Conservation (phyloP, 345 rosid genomes). For the Citrus medica region DNA sequence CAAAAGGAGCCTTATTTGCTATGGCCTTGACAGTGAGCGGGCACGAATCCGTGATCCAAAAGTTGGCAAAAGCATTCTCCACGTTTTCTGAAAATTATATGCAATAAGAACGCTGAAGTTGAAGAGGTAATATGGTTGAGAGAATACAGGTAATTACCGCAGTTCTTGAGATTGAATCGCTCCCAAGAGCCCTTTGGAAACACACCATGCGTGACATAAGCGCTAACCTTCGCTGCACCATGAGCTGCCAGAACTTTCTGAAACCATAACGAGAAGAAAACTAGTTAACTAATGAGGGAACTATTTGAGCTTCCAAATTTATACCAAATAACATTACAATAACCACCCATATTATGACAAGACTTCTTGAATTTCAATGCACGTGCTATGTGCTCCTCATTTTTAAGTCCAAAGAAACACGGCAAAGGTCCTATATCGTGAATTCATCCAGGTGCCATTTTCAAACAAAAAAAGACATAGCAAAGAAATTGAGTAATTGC, state of each 20-base stretch:
- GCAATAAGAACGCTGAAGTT: conserved; percentile 1
- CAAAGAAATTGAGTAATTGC: not conserved
- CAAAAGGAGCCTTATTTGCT: conserved; percentile 74
- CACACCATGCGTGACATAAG: conserved; percentile 95
- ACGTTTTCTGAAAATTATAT: conserved; percentile 27
- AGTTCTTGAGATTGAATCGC: conserved; percentile 55
- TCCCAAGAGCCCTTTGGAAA: conserved; percentile 96
- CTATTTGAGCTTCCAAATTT: not conserved
- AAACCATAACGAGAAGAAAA: conserved; percentile 3
- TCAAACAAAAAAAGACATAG: not conserved
- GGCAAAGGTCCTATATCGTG: not conserved
- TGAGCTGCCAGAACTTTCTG: conserved; percentile 92
- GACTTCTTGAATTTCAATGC: not conserved
- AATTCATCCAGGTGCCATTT: not conserved
- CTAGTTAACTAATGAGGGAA: too few relatives aligned
- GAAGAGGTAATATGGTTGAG: not conserved
- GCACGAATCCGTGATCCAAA: conserved; percentile 98
- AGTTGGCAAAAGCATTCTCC: conserved; percentile 66
- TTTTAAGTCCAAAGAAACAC: not conserved
- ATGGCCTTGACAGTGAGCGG: conserved; percentile 81
- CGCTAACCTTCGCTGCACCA: conserved; percentile 93
- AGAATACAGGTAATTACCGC: conserved; percentile 37
- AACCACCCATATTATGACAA: not conserved
- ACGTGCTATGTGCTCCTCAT: not conserved
- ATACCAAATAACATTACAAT: not conserved